Conservation (phyloP, 2,329 filamentous ascomycete genomes). For the Talaromyces rugulosus region DNA sequence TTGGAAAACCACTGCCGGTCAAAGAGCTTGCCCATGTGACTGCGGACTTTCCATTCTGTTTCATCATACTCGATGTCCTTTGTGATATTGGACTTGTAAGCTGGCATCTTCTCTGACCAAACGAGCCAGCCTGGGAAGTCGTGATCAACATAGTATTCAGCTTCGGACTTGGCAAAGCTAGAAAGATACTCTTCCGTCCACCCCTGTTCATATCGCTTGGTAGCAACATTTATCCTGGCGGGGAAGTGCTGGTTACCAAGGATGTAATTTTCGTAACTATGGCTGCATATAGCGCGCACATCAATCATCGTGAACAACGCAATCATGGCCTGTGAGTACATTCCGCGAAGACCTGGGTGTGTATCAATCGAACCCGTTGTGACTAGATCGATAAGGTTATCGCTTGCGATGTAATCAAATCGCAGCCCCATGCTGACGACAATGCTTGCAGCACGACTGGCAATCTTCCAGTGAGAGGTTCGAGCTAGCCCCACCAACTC, state of each 20-base stretch:
- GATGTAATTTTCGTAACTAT: conserved; percentile 83
- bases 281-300: conserved; percentile 76
- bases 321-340: conserved; percentile 77
- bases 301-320: conserved; percentile 81
- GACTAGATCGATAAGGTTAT: conserved; percentile 77
- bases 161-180: conserved; percentile 70
- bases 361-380: conserved; percentile 80
- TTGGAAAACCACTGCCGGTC: conserved; percentile 81
- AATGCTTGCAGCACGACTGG: conserved; percentile 82
- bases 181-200: conserved; percentile 78
- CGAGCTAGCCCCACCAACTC: conserved; percentile 75
- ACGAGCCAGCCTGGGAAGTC: conserved; percentile 96
- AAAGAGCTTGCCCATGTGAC: conserved; percentile 74
- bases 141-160: conserved; percentile 84
- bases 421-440: conserved; percentile 85
- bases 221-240: conserved; percentile 70
- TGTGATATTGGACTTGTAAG: conserved; percentile 66
- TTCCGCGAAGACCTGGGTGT: conserved; percentile 76
- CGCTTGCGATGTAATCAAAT: conserved; percentile 81
- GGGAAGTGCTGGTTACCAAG: conserved; percentile 72
- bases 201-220: conserved; percentile 67
- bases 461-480: conserved; percentile 93
- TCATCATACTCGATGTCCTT: conserved; percentile 72
- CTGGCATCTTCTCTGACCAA: conserved; percentile 84
- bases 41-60: conserved; percentile 67